These are phyloP conservation scores for Xylariomycetidae sp. DNA, from an alignment of 2,329 filamentous ascomycete genomes.

Conservation along the genomic window DNA sequence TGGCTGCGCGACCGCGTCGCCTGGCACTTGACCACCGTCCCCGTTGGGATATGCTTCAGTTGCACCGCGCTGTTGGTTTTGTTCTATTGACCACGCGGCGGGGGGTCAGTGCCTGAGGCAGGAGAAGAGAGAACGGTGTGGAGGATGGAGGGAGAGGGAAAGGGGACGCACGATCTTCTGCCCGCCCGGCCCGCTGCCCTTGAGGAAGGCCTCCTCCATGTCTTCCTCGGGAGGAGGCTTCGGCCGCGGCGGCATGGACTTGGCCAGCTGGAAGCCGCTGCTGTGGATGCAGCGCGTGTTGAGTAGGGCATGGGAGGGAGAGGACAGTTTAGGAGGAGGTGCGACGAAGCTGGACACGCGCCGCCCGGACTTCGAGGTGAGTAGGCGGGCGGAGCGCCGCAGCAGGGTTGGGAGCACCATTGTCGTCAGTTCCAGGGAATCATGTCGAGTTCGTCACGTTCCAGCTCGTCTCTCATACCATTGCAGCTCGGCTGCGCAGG, in stretches of 20 bases:
- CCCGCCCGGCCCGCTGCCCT: conserved; percentile 85
- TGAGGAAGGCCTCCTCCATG: conserved; percentile 79
- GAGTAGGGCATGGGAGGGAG: conserved; percentile 14
- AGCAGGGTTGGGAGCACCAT: no score
- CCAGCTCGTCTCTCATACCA: no score
- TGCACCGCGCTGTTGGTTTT: conserved; percentile 96
- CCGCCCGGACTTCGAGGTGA: no score
- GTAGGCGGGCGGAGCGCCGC: no score
- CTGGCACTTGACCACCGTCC: conserved; percentile 90
- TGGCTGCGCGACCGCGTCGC: conserved; percentile 80
- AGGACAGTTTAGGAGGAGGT: no score
- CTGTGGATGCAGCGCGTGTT: conserved; percentile 34
- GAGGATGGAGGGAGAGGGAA: not conserved
- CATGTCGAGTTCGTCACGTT: no score
- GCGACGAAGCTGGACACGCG: no score
- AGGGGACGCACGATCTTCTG: conserved; percentile 75
- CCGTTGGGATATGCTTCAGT: conserved; percentile 81
- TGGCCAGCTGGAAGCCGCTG: no score
- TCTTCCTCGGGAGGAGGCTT: conserved; percentile 68
- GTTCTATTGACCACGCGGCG: conserved; percentile 52
- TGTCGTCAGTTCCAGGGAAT: no score
- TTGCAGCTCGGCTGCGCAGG: no score
- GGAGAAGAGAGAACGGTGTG: no score
- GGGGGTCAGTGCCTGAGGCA: no score
- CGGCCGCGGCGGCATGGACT: conserved; percentile 66